Evolutionary conservation across 1,139 yeast genomes (phyloP).

Genomic region (Chernovozyma sophiae-reginae): DNA sequence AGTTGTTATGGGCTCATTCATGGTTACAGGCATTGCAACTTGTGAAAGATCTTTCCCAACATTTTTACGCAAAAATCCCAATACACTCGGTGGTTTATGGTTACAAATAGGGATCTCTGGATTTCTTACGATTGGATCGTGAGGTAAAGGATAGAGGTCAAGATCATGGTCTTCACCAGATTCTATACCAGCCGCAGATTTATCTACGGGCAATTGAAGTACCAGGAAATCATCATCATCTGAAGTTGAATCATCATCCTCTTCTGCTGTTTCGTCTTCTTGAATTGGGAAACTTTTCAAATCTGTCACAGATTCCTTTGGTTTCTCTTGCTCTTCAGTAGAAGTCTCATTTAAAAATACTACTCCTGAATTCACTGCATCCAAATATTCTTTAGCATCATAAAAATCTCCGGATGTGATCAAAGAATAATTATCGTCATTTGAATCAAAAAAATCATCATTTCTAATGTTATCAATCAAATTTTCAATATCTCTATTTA

Average conservation of each 20-base stretch:
- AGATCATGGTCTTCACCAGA: constrained; percentile 17
- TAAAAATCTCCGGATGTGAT: constrained; percentile 46
- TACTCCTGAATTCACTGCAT: constrained; percentile 33
- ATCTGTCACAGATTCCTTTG: background rate
- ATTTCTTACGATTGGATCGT: constrained; percentile 49
- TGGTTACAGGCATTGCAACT: constrained; percentile 89
- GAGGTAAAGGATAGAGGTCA: constrained; percentile 64
- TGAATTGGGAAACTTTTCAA: background rate
- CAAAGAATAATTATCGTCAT: constrained; percentile 16
- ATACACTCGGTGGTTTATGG: constrained; percentile 74
- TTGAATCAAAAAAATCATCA: background rate
- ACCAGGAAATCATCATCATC: constrained; percentile 3
- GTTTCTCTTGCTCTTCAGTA: background rate
- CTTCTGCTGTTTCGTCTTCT: constrained; percentile 10
- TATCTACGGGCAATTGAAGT: background rate
- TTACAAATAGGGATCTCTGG: constrained; percentile 56
- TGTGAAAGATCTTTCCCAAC: constrained; percentile 88
- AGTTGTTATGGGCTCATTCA: constrained; percentile 86
- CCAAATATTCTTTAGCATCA: constrained; percentile 63
- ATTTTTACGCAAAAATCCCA: constrained; percentile 77
- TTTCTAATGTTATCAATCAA: constrained; percentile 14
- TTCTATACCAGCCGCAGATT: constrained; percentile 4
- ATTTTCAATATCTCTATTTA: constrained; percentile 15
- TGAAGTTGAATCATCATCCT: constrained; percentile 4
- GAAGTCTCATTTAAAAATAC: constrained; percentile 23